Conservation (phyloP, 306 rosid genomes). For the Pachyrhizus erosus region DNA sequence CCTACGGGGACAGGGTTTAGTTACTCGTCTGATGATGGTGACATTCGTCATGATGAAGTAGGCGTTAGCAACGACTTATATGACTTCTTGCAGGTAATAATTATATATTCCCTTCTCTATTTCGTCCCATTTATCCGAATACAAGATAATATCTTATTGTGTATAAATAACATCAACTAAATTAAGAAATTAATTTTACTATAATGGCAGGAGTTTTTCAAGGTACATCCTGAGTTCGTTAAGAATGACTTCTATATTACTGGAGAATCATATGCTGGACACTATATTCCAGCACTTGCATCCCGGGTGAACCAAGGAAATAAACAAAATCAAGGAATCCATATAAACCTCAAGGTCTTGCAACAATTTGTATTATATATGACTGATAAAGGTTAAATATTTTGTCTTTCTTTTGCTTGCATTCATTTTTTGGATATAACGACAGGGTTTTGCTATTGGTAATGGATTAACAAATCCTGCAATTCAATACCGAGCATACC, state of each 20-base stretch:
- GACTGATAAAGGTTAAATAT: not conserved
- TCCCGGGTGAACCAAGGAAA: constrained; percentile 79
- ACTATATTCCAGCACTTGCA: too few relatives aligned
- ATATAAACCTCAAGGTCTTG: constrained; percentile 73
- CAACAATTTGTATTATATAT: not conserved
- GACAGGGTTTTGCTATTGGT: constrained; percentile 90
- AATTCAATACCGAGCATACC: too few relatives aligned
- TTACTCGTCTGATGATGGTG: constrained; percentile 58
- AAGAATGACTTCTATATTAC: too few relatives aligned
- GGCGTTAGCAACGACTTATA: constrained; percentile 89
- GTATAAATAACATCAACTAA: not conserved
- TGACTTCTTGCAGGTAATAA: too few relatives aligned
- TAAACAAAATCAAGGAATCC: constrained; percentile 66
- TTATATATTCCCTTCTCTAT: not conserved
- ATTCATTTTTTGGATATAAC: not conserved
- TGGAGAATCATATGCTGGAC: too few relatives aligned
- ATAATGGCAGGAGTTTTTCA: constrained; percentile 67
- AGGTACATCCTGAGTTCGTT: constrained; percentile 63
- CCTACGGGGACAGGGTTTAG: constrained; percentile 94
- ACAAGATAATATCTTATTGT: not conserved
- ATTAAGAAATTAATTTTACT: not conserved
- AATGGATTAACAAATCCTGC: constrained; percentile 81
- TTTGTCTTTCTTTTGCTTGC: not conserved
- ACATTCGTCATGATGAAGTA: constrained; percentile 73
- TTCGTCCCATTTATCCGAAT: not conserved